These are phyloP conservation scores for Pistacia atlantica DNA, from an alignment of 345 rosid genomes.

Conservation along the genomic window DNA sequence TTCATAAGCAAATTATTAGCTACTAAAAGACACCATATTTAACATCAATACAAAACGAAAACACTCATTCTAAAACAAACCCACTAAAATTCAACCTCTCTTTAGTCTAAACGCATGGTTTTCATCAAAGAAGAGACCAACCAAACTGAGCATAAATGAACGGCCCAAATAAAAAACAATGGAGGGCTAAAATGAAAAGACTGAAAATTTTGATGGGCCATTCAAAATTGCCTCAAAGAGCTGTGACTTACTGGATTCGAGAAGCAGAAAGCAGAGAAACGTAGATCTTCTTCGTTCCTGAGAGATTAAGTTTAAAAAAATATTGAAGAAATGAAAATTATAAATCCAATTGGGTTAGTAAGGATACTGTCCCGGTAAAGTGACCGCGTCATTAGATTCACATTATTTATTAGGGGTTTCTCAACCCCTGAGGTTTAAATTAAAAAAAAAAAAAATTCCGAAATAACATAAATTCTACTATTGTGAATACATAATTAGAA, in stretches of 20 bases:
- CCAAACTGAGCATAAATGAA: not conserved
- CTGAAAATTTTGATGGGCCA: not conserved
- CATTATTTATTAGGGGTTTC: too few relatives aligned
- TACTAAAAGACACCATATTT: not conserved
- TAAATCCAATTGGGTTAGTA: too few relatives aligned
- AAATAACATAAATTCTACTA: too few relatives aligned
- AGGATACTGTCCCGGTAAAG: too few relatives aligned
- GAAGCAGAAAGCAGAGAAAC: not conserved
- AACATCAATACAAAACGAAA: not conserved
- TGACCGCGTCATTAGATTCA: too few relatives aligned
- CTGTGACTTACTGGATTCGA: conserved; percentile 3
- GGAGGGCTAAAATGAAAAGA: not conserved
- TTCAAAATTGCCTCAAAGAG: not conserved
- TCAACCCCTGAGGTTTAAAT: too few relatives aligned
- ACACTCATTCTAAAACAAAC: conserved; percentile 7
- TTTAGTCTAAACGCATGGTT: not conserved
- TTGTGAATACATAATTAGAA: too few relatives aligned
- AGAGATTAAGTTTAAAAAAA: not conserved
- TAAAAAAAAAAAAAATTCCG: too few relatives aligned
- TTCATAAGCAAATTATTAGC: not conserved
- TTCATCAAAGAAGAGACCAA: not conserved
- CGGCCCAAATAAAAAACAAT: not conserved
- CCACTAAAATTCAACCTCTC: conserved; percentile 10
- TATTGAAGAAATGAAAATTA: too few relatives aligned
- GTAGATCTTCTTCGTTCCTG: not conserved